Evolutionary conservation across 2,329 filamentous ascomycete genomes (phyloP).

Genomic region (Cercospora sp.): DNA sequence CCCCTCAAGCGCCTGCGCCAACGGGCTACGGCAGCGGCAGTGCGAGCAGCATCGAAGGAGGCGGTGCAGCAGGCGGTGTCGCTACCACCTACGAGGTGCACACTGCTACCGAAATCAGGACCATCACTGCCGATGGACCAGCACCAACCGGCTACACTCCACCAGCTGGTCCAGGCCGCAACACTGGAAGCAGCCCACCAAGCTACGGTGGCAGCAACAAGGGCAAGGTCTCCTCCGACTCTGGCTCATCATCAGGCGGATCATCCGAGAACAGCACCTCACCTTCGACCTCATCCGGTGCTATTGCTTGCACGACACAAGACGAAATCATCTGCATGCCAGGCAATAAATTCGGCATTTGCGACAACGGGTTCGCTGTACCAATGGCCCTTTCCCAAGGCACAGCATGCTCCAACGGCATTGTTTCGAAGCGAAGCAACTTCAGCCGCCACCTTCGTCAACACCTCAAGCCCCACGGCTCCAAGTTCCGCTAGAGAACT

Average conservation of each 20-base stretch:
- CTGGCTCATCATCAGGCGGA: background rate
- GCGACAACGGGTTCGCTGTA: constrained; percentile 45
- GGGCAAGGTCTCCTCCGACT: background rate
- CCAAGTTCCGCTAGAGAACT: background rate
- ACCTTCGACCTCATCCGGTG: constrained; percentile 11
- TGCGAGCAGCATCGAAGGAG: constrained; percentile 2
- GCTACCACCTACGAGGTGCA: constrained; percentile 8
- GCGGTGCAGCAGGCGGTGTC: background rate
- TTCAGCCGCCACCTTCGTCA: constrained; percentile 8
- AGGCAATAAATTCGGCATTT: constrained; percentile 43
- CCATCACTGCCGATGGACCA: constrained; percentile 17
- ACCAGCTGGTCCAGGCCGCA: background rate
- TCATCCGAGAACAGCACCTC: background rate
- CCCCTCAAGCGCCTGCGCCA: constrained; percentile 2
- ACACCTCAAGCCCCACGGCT: background rate
- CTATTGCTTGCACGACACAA: constrained; percentile 29
- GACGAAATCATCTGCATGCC: constrained; percentile 47
- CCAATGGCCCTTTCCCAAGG: constrained; percentile 43
- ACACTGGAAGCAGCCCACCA: background rate
- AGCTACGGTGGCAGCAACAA: background rate
- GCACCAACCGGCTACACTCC: constrained; percentile 15
- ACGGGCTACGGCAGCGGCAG: constrained; percentile 5
- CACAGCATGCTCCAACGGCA: constrained; percentile 42
- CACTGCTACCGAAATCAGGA: constrained; percentile 23
- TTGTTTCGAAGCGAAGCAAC: constrained; percentile 27